Conservation (phyloP, 2,329 filamentous ascomycete genomes). For the Calcarisporium arbuscula region DNA sequence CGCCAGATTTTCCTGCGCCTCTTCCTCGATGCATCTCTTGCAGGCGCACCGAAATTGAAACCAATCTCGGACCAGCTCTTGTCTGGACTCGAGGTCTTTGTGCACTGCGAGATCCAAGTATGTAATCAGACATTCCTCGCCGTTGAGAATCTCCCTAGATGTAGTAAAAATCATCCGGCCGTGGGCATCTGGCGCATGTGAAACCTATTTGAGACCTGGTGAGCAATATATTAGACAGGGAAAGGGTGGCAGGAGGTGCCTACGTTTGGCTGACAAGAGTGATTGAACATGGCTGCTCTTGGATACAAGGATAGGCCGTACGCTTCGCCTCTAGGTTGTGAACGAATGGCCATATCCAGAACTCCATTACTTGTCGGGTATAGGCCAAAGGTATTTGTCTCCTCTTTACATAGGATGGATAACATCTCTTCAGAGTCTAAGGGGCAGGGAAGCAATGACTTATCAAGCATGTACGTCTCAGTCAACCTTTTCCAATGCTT, state of each 20-base stretch:
- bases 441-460: slow-evolving; percentile 10
- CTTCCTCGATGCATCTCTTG: slow-evolving; percentile 17
- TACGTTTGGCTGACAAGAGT: slow-evolving; percentile 22
- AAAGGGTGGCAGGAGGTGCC: slow-evolving; percentile 5
- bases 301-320: slow-evolving; percentile 20
- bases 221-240: background rate
- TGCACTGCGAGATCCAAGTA: slow-evolving; percentile 19
- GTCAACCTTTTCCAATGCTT: slow-evolving; percentile 19
- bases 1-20: no score
- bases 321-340: slow-evolving; percentile 15
- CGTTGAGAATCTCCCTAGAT: slow-evolving; percentile 15
- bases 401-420: slow-evolving; percentile 20
- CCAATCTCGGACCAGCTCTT: slow-evolving; percentile 12
- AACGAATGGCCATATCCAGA: slow-evolving; percentile 9
- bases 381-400: slow-evolving; percentile 23
- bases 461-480: slow-evolving; percentile 15
- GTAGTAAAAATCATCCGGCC: slow-evolving; percentile 20
- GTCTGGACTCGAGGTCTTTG: slow-evolving; percentile 12
- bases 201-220: slow-evolving; percentile 10
- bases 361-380: slow-evolving; percentile 18
- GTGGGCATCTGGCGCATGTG: slow-evolving; percentile 16
- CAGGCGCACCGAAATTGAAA: slow-evolving; percentile 20
- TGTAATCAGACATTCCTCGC: slow-evolving; percentile 20
- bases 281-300: slow-evolving; percentile 22
- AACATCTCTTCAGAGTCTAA: slow-evolving; percentile 15